phyloP scores from a whole-genome alignment of 2,329 filamentous ascomycete genomes.

The Emmonsiellopsis sp. region DNA sequence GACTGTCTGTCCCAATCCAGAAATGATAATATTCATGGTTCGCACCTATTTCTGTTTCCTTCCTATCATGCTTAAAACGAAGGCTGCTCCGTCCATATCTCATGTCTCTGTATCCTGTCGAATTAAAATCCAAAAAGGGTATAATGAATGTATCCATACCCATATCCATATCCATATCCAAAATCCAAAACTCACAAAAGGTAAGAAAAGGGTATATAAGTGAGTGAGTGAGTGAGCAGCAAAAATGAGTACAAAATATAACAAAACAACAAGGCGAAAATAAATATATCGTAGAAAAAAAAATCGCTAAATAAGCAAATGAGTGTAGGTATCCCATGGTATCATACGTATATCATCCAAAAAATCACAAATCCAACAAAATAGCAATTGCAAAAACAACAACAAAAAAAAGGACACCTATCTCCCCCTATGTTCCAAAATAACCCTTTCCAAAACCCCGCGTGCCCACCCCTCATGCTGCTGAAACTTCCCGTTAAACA shows the following conservation, averaged over 20 bases:
- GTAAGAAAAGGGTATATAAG: no score
- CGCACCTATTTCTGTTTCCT: no score
- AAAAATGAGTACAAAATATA: not conserved
- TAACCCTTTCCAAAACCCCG: constrained; percentile 27
- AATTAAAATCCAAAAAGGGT: no score
- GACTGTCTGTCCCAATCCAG: no score
- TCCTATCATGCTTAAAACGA: no score
- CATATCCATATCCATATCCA: no score
- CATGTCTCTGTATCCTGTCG: no score
- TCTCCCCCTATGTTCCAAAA: constrained; percentile 11
- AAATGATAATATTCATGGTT: no score
- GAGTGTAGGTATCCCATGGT: not conserved
- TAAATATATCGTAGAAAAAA: not conserved
- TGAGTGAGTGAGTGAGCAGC: no score
- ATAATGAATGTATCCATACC: no score
- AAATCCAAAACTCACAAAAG: no score
- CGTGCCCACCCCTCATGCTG: constrained; percentile 49
- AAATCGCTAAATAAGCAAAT: not conserved
- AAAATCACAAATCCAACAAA: not conserved
- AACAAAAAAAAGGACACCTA: not conserved
- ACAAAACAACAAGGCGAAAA: not conserved
- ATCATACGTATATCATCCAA: not conserved
- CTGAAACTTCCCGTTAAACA: constrained; percentile 55
- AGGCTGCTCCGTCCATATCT: no score
- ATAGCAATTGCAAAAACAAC: not conserved